phyloP scores from a whole-genome alignment of 1,284 basidiomycete genomes.

The Trichosporon sp. region DNA sequence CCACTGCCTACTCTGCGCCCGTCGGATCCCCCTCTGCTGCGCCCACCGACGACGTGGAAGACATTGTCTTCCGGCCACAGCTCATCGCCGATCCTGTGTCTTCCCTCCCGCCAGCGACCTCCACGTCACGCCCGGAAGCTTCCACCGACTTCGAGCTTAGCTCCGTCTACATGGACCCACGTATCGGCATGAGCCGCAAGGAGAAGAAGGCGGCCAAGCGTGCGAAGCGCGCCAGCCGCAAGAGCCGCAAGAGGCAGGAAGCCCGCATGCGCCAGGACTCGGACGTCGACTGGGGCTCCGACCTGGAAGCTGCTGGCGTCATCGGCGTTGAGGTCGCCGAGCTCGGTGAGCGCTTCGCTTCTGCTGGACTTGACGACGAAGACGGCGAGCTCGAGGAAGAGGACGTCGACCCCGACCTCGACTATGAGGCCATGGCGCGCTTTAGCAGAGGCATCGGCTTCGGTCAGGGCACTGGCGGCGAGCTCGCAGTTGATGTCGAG shows the following conservation, averaged over 20 bases:
- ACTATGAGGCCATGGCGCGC: slow-evolving; percentile 27
- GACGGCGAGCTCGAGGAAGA: slow-evolving; percentile 16
- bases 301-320: slow-evolving; percentile 36
- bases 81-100: slow-evolving; percentile 25
- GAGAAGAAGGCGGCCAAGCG: slow-evolving; percentile 31
- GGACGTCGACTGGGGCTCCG: slow-evolving; percentile 50
- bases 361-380: slow-evolving; percentile 3
- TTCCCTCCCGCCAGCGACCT: background rate
- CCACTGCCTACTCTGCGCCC: slow-evolving; percentile 5
- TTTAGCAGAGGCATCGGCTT: slow-evolving; percentile 28
- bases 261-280: slow-evolving; percentile 36
- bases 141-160: slow-evolving; percentile 11
- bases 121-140: slow-evolving; percentile 1
- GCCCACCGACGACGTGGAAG: slow-evolving; percentile 33
- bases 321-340: slow-evolving; percentile 15
- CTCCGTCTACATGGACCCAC: slow-evolving; percentile 26
- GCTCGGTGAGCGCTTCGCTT: slow-evolving; percentile 18
- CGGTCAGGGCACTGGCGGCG: slow-evolving; percentile 9
- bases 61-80: slow-evolving; percentile 42
- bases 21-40: slow-evolving; percentile 20
- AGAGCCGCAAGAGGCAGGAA: slow-evolving; percentile 19
- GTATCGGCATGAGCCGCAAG: slow-evolving; percentile 21
- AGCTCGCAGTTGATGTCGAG: slow-evolving; percentile 5
- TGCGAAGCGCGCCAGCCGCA: slow-evolving; percentile 26
- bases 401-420: slow-evolving; percentile 24